Base-by-base conservation (phyloP, 176 grass and related monocot species). In the Pontederia paniculata region DNA sequence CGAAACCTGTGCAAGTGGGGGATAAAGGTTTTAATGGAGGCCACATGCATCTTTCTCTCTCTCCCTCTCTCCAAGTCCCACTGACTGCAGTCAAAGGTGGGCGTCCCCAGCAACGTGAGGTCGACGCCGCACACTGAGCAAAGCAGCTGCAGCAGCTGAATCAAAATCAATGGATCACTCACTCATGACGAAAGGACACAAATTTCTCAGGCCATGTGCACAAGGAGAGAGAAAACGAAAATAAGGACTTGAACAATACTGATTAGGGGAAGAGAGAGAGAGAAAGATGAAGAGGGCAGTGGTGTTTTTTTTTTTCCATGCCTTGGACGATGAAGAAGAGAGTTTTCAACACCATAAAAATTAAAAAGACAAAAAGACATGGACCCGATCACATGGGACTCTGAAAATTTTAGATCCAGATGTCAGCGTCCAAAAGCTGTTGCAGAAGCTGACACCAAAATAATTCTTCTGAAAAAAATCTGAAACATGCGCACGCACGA, bases 121-220 rank as follows among this genome's bases (percentile, higher is more conserved):
- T 31, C 25, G 25, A 31, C 25, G 25, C 25, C 25, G 25, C 25
- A 31, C 55, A 31, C 55, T 58, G 22, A 37, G 16, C 16, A 58
- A 45, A 62, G 18, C 58, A 46, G 25, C 25, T 31, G 25, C 17
- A 45, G 45, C 5, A 45, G 45, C 42, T 62, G 42, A 62, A 62
- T 62, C 58, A 3, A 46, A 62, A 62, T 62, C 42, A 22, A 62
- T 14, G 42, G 22, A 45, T 62, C 58, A 45, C 58, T 46, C 5
- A 11, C 8, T 44, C 10, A 44, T 44, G 58, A 60, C 1, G 25
- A 44, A 60, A 44, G 37, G 58, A 60, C 58, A 44, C n/a, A 8
- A 2, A 31, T 31, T 31, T 31, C 25, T 31, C n/a, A 12, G 10
- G 21, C 5, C 5, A 23, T 12, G 31, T 49, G 16, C 16, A 49